These are phyloP conservation scores for Gracilaria caudata DNA, from an alignment of 23 red algal genomes.

Conservation along the genomic window DNA sequence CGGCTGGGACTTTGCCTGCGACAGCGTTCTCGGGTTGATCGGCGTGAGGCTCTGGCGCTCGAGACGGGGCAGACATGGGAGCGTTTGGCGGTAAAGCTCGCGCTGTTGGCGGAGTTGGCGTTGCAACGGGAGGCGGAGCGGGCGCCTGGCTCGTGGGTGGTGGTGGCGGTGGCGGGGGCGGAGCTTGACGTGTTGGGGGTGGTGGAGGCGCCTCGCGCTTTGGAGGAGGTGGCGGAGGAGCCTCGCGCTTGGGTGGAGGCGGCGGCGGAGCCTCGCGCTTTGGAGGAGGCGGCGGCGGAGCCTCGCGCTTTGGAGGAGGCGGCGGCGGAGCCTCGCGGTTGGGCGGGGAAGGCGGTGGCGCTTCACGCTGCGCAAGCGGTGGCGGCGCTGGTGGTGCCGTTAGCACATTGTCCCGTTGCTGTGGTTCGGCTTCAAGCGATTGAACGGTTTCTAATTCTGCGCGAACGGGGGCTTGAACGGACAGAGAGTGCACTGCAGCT, in stretches of 20 bases:
- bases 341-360: background rate
- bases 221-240: slow-evolving; percentile 3
- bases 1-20: background rate
- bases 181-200: background rate
- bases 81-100: background rate
- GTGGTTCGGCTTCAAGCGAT: background rate
- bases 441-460: background rate
- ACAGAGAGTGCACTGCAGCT: background rate
- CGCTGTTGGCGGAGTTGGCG: background rate
- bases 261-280: background rate
- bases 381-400: background rate
- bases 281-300: background rate
- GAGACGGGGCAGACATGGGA: background rate
- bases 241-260: background rate
- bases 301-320: background rate
- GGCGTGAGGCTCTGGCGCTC: background rate
- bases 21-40: background rate
- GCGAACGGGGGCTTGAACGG: background rate
- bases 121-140: too few species aligned
- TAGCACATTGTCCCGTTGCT: background rate
- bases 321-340: background rate
- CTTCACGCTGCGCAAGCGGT: background rate
- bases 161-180: slow-evolving; percentile 8
- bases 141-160: too few species aligned
- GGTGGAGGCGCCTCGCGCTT: background rate